Base-by-base conservation (phyloP, 495 filamentous ascomycete species). In the Penicillium parvum region DNA sequence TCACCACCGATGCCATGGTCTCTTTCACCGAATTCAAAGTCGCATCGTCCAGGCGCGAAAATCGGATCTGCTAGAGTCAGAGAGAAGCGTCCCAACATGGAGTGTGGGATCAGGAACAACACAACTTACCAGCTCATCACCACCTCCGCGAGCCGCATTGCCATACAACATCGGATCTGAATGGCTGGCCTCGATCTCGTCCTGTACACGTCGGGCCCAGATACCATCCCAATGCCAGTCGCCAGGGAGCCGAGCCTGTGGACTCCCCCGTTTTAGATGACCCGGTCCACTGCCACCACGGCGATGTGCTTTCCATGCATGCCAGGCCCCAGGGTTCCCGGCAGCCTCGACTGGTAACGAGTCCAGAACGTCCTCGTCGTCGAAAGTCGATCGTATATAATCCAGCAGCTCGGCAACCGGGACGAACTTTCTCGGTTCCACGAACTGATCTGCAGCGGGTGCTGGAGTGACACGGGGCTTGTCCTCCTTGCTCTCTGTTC, bases 211-310 rank as follows among this genome's bases (percentile, higher is more conserved):
- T 41, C 86, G 79, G 48, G 88, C 85, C 90, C 90, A 96, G 6
- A 96, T 90, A 1, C 89, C 90, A 61, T 95, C 88, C 90, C 90
- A 96, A 60, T 90, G 91, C 90, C 90, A 96, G 45, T 92, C 85
- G 10, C 82, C 86, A 2, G 86, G 85, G 19, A 75, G 73, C 36
- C 82, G 76, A 30, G 72, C 55, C 42, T 69, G 66, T 34, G 63
- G 63, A 15, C 53, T 63, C 26, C 55, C 65, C 20, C 54, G 56
- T 53, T 58, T 68, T 34, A 51, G 43, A 21, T 45, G 33, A 7
- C 50, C 46, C 16, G 48, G 38, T 7, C 38, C 37, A 32, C 35
- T 32, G 28, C 34, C 40, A 9, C 56, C 56, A 49, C 57, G 64
- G 45, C 80, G 73, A 62, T 91, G 76, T 14, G 84, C 76, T 47